phyloP scores from a whole-genome alignment of 139 green algal species.

The Zygnema circumcarinatum region DNA sequence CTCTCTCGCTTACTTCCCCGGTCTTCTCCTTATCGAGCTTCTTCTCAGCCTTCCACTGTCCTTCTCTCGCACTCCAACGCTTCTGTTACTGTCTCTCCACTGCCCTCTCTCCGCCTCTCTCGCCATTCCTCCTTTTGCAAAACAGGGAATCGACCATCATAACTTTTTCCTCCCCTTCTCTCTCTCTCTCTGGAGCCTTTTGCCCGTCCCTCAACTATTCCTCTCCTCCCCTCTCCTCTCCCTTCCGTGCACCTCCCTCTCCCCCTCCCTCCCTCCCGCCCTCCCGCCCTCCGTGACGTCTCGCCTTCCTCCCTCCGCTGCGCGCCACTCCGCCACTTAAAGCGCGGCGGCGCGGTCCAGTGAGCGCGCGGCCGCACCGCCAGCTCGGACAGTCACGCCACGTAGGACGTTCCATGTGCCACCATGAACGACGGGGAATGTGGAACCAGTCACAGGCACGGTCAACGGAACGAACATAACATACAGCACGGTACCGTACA shows the following conservation, averaged over 20 bases:
- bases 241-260: not conserved
- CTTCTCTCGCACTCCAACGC: no score
- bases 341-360: no score
- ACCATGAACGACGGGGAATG: no score
- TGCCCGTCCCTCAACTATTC: constrained; percentile 8
- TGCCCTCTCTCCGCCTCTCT: not conserved
- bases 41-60: not conserved
- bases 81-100: no score
- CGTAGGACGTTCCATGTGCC: no score
- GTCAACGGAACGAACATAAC: no score
- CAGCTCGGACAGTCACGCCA: no score
- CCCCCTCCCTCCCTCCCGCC: not conserved
- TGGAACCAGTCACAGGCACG: no score
- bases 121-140: not conserved
- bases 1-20: not conserved
- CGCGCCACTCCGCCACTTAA: not conserved
- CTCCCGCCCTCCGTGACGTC: not conserved
- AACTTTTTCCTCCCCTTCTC: not conserved
- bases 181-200: not conserved
- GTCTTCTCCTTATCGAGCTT: not conserved
- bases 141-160: not conserved
- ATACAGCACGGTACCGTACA: no score
- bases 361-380: no score
- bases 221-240: not conserved
- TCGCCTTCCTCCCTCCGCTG: not conserved